Conservation (phyloP, 2,329 filamentous ascomycete species). For the Ceratocystis alfenasii region DNA sequence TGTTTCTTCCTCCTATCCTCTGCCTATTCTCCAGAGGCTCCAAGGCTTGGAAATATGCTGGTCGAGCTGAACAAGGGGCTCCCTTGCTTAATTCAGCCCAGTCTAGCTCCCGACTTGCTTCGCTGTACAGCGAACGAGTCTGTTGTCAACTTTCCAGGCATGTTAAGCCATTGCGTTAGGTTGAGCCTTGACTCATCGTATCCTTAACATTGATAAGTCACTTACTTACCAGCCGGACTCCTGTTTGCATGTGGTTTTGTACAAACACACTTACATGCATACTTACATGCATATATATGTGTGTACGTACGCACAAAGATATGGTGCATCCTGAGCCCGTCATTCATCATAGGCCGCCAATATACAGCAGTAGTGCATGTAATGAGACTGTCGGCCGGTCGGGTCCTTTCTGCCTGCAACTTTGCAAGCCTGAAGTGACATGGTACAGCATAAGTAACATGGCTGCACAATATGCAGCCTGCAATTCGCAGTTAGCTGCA, state of each 20-base stretch:
- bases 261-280: not conserved
- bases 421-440: not conserved
- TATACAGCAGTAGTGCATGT: slow-evolving; percentile 3
- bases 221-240: not conserved
- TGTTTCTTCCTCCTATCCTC: too few species aligned
- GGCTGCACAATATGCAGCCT: slow-evolving; percentile 4
- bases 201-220: not conserved
- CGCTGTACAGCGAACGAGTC: not conserved
- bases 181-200: not conserved
- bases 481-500: not conserved
- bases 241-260: not conserved
- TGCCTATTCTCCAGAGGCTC: not conserved
- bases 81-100: slow-evolving; percentile 4
- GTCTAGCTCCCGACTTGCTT: not conserved
- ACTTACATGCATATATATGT: not conserved
- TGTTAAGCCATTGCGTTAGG: not conserved
- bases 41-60: not conserved
- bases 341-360: not conserved
- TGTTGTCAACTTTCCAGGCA: not conserved
- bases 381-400: not conserved
- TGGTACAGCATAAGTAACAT: not conserved
- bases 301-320: not conserved
- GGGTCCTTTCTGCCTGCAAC: not conserved
- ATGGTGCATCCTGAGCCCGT: not conserved
- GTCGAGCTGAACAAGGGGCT: slow-evolving; percentile 10